phyloP scores from a whole-genome alignment of 345 rosid genomes.

The Salix exigua region DNA sequence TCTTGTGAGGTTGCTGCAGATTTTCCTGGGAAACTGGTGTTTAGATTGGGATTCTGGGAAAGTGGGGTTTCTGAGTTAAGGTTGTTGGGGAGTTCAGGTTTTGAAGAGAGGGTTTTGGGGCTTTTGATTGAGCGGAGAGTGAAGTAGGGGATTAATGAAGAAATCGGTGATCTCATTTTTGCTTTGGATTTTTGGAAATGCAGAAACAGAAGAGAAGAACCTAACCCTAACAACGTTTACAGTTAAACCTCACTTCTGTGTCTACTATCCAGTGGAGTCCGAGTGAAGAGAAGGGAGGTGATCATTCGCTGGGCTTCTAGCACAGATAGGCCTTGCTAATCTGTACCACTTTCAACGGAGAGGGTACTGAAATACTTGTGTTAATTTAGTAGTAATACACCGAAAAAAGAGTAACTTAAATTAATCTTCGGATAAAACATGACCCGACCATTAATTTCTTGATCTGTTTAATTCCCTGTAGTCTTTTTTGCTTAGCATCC shows the following conservation, averaged over 20 bases:
- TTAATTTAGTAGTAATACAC: too few species aligned
- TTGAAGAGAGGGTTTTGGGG: slow-evolving; percentile 39
- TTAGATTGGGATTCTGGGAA: slow-evolving; percentile 15
- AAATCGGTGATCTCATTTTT: slow-evolving; percentile 25
- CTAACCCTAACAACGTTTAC: not conserved
- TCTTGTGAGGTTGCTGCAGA: not conserved
- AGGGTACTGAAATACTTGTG: too few species aligned
- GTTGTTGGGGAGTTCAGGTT: slow-evolving; percentile 22
- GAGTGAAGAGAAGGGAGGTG: not conserved
- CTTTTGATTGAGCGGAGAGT: slow-evolving; percentile 20
- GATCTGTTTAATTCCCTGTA: too few species aligned
- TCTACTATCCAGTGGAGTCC: too few species aligned
- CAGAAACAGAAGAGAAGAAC: slow-evolving; percentile 4
- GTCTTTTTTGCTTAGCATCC: not conserved
- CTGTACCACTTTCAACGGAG: too few species aligned
- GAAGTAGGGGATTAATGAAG: slow-evolving; percentile 6
- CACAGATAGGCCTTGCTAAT: too few species aligned
- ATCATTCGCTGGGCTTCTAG: not conserved
- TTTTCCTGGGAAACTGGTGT: slow-evolving; percentile 10
- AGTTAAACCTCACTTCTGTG: not conserved
- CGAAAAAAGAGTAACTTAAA: too few species aligned
- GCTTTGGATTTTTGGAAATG: not conserved
- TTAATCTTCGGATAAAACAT: too few species aligned
- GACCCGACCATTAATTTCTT: not conserved
- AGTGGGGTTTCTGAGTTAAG: slow-evolving; percentile 10